Evolutionary conservation across 345 rosid species (phyloP).

Genomic region (Hibiscus syriacus): DNA sequence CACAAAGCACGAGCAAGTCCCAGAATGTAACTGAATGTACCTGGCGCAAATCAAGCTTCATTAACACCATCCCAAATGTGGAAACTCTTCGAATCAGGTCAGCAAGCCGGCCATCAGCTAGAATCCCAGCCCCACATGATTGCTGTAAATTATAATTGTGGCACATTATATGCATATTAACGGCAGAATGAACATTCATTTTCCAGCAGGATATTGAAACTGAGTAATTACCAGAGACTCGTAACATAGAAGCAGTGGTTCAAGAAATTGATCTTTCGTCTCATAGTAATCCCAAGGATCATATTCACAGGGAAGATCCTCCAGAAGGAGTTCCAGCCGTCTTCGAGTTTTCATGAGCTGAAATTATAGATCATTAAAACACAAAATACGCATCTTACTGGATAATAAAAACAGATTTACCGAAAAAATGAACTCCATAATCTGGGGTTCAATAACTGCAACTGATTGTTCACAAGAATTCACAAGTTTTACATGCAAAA

Average conservation of each 20-base stretch:
- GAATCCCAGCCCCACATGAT: slow-evolving; percentile 73
- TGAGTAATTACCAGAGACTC: slow-evolving; percentile 63
- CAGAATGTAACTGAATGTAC: slow-evolving; percentile 24
- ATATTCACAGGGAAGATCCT: slow-evolving; percentile 89
- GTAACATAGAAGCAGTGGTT: slow-evolving; percentile 76
- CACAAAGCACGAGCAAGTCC: not conserved
- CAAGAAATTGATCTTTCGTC: slow-evolving; percentile 70
- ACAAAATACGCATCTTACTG: not conserved
- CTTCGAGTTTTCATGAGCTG: slow-evolving; percentile 81
- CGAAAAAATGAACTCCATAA: not conserved
- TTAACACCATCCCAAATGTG: slow-evolving; percentile 82
- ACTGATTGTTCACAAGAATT: not conserved
- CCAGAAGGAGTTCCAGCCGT: slow-evolving; percentile 79
- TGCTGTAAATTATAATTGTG: slow-evolving; percentile 40
- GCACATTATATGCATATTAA: slow-evolving; percentile 1
- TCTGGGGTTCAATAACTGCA: not conserved
- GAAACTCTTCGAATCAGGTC: slow-evolving; percentile 89
- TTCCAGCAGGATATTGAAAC: not conserved
- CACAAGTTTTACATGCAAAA: slow-evolving; percentile 1
- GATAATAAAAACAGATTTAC: not conserved
- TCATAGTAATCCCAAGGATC: slow-evolving; percentile 75
- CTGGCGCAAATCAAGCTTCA: slow-evolving; percentile 98
- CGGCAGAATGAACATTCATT: not conserved
- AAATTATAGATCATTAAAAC: slow-evolving; percentile 14
- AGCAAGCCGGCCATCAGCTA: slow-evolving; percentile 91